phyloP scores from a whole-genome alignment of 192 early-diverging fungal species.

The Chytriomyces confervae region DNA sequence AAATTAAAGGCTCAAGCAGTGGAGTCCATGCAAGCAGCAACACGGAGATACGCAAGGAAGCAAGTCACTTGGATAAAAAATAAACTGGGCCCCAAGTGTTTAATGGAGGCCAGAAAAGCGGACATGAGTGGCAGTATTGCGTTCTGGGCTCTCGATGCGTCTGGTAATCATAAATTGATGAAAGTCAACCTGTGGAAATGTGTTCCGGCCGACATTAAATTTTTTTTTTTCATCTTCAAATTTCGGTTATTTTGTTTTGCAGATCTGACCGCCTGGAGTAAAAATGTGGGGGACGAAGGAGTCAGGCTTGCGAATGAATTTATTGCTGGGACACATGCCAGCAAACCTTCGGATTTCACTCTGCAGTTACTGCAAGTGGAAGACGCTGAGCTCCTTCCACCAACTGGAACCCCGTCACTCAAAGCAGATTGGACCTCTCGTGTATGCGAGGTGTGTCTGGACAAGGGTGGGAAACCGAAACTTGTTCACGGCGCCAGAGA shows the following conservation, averaged over 20 bases:
- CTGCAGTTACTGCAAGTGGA: neutral
- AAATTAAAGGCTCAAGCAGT: constrained; percentile 60
- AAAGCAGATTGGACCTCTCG: constrained; percentile 68
- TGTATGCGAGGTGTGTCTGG: constrained; percentile 72
- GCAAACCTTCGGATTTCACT: neutral
- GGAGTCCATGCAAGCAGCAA: constrained; percentile 84
- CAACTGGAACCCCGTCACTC: neutral
- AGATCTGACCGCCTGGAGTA: constrained; percentile 58
- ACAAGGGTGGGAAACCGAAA: constrained; percentile 20
- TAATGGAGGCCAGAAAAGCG: neutral
- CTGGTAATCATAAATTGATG: too few species aligned
- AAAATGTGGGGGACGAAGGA: constrained; percentile 58
- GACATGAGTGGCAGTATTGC: neutral
- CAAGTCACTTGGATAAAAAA: constrained; percentile 86
- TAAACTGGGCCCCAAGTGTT: constrained; percentile 54
- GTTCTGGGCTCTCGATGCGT: constrained; percentile 70
- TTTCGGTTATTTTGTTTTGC: neutral
- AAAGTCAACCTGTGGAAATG: too few species aligned
- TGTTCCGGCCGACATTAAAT: too few species aligned
- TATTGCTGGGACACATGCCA: neutral
- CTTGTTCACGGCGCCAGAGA: constrained; percentile 75
- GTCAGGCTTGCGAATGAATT: neutral
- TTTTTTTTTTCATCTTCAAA: too few species aligned
- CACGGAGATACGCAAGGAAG: constrained; percentile 84
- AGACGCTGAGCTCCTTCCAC: neutral